Evolutionary conservation across 192 early-diverging fungal species (phyloP).

Genomic region (Entomortierella parvispora): DNA sequence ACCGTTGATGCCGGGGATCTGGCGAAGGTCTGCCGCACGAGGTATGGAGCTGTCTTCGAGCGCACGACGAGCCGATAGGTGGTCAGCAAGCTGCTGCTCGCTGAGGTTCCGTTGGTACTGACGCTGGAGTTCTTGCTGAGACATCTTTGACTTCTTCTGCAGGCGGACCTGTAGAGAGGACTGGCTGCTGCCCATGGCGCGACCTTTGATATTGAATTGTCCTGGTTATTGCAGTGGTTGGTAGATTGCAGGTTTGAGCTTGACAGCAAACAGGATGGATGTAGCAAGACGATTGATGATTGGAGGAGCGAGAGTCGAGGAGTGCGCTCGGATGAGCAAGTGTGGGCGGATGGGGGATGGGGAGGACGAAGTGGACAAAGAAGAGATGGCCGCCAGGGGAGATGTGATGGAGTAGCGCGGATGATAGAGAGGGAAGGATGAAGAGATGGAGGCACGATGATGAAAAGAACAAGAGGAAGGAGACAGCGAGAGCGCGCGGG

Average conservation of each 20-base stretch:
- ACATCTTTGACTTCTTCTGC: constrained; percentile 45
- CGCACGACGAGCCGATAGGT: constrained; percentile 23
- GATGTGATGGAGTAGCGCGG: background rate
- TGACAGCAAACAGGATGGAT: no score
- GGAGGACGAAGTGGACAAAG: background rate
- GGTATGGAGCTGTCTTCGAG: constrained; percentile 31
- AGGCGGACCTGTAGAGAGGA: constrained; percentile 28
- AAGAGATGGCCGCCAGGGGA: background rate
- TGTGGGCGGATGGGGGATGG: background rate
- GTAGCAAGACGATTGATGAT: no score
- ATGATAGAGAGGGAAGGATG: background rate
- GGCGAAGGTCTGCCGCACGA: constrained; percentile 15
- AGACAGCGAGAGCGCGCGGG: background rate
- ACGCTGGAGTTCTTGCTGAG: constrained; percentile 44
- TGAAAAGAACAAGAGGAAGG: background rate
- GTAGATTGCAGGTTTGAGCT: no score
- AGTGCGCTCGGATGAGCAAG: background rate
- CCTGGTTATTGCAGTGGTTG: background rate
- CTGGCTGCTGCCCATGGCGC: constrained; percentile 39
- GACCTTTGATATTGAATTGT: background rate
- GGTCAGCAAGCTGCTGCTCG: constrained; percentile 44
- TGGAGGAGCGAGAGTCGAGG: no score
- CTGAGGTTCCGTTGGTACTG: constrained; percentile 48
- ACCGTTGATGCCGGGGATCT: constrained; percentile 46
- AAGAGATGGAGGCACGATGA: background rate